These are phyloP conservation scores for Tanacetum coccineum DNA, from an alignment of 129 eudicot species.

Conservation along the genomic window DNA sequence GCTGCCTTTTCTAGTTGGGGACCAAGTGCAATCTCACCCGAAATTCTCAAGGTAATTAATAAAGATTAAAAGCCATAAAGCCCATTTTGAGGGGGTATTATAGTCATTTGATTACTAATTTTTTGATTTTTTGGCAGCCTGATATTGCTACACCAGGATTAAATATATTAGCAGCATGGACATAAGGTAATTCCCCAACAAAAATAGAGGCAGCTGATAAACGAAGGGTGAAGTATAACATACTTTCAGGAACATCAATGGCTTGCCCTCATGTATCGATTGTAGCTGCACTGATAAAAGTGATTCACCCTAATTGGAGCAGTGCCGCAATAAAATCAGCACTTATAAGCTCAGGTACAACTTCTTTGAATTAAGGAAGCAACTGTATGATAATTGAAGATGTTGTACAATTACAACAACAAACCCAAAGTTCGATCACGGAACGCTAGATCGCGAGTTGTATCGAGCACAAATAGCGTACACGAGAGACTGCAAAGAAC, in stretches of 20 bases:
- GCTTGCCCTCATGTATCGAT: constrained; percentile 72
- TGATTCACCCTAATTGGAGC: constrained; percentile 71
- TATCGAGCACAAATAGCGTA: too few species aligned
- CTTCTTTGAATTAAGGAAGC: not conserved
- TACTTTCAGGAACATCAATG: constrained; percentile 79
- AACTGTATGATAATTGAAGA: not conserved
- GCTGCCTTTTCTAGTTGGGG: constrained; percentile 88
- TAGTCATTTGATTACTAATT: not conserved
- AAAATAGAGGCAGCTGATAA: constrained; percentile 28
- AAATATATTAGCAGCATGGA: constrained; percentile 79
- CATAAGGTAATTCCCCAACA: constrained; percentile 44
- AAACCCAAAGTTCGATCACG: too few species aligned
- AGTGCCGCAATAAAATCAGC: constrained; percentile 72
- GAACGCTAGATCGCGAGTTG: too few species aligned
- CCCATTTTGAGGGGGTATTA: not conserved
- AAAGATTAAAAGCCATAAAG: not conserved
- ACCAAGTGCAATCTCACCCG: constrained; percentile 58
- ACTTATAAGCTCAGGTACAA: constrained; percentile 57
- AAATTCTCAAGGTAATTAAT: constrained; percentile 62
- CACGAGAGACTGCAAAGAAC: too few species aligned
- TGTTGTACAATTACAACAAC: too few species aligned
- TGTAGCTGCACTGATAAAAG: constrained; percentile 54
- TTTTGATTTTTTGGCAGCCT: constrained; percentile 38
- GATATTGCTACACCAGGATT: constrained; percentile 76
- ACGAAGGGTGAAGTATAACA: constrained; percentile 45